Base-by-base conservation (phyloP, 129 eudicot genomes). In the Pittosporum tobira region DNA sequence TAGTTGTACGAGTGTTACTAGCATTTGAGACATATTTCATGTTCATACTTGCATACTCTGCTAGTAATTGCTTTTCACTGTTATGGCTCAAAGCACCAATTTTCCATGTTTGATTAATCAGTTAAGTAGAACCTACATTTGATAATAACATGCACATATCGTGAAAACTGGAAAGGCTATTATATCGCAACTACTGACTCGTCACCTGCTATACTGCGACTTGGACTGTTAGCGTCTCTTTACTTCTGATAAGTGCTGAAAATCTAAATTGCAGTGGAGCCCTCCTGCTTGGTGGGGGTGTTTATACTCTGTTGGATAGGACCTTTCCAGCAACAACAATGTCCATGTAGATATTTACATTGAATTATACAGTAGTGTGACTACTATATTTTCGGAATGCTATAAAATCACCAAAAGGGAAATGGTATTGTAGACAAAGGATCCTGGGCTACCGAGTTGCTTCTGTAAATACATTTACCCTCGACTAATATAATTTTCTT, bases 251-350 rank as follows among this genome's bases (percentile, higher is more conserved):
- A 49, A 42, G 18, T 44, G 44, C 58, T 71, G 34, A 57, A n/a
- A n/a, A 40, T 49, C 70, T 62, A 52, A 21, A 55, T 64, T 63
- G 66, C 95, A 91, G 98, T 40, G 98, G 98, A 31, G 95, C 98
- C 4, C 83, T 86, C 47, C 79, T 91, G 44, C 69, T 91, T 56
- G 96, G 98, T 40, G 98, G 98, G 5, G 98, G 98, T n/a, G 64
- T 91, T 9, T 91, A 86, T 73, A 86, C 96, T 29, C 66, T 91
- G 61, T 50, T 91, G 77, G 96, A 86, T 36, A 83, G 81, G 85
- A 52, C 68, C 56, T 83, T 83, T 62, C 98, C 98, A 13, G 67
- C 68, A 48, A 44, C 94, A 7, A 69, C 88, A 15, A 88, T 81
- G 94, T 64, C 73, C n/a, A 88, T 88, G 96, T 82, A 76, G 73